Conservation (phyloP, 2,329 filamentous ascomycete species). For the Clonostachys solani region DNA sequence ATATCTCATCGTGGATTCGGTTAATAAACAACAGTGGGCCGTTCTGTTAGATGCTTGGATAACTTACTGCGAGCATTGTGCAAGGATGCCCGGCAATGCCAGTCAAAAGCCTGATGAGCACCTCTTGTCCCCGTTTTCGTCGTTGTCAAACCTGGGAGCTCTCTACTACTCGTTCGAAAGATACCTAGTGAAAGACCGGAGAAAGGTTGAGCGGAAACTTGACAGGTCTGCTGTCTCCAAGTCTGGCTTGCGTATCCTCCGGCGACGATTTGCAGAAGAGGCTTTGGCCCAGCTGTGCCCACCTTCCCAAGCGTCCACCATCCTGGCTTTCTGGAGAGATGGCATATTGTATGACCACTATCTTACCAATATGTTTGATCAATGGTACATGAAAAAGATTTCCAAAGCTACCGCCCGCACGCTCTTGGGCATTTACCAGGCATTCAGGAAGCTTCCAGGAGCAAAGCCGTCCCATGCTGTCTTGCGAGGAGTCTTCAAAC, state of each 20-base stretch:
- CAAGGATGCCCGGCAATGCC: neutral
- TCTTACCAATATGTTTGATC: constrained; percentile 25
- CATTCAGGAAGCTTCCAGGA: constrained; percentile 36
- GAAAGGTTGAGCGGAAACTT: constrained; percentile 1
- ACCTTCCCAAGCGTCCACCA: constrained; percentile 22
- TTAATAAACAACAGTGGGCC: constrained; percentile 29
- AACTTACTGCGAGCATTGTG: constrained; percentile 15
- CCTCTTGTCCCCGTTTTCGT: constrained; percentile 15
- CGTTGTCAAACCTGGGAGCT: constrained; percentile 13
- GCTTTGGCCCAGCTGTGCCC: constrained; percentile 24
- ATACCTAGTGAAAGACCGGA: constrained; percentile 18
- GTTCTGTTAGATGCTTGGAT: constrained; percentile 28
- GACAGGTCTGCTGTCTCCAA: neutral
- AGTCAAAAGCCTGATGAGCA: constrained; percentile 10
- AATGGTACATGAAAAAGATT: constrained; percentile 18
- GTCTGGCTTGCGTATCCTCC: constrained; percentile 15
- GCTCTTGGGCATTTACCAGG: constrained; percentile 36
- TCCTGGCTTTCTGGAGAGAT: constrained; percentile 36
- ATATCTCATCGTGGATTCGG: constrained; percentile 32
- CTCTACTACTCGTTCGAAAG: constrained; percentile 26
- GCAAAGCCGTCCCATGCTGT: constrained; percentile 28
- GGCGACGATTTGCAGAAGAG: constrained; percentile 20
- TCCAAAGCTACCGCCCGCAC: constrained; percentile 19
- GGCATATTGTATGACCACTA: constrained; percentile 36
- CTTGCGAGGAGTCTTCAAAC: constrained; percentile 39